These are phyloP conservation scores for Geoglossum glabrum DNA, from an alignment of 495 filamentous ascomycete genomes.

Conservation along the genomic window DNA sequence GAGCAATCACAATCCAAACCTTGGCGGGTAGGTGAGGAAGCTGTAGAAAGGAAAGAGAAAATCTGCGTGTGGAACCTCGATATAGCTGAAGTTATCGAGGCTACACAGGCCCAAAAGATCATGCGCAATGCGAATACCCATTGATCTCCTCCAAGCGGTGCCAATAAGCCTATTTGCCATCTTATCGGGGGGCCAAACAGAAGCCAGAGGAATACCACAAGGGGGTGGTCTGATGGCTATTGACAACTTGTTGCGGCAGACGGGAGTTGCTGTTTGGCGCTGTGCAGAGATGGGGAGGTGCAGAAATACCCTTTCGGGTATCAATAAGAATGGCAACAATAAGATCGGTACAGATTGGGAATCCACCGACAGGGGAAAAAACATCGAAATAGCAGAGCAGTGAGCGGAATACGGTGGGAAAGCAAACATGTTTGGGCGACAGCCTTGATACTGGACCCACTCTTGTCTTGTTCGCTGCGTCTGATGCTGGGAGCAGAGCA, in stretches of 20 bases:
- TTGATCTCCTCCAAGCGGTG: neutral
- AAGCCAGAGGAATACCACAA: neutral
- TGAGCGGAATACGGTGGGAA: neutral
- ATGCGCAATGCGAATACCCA: neutral
- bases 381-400: neutral
- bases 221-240: neutral
- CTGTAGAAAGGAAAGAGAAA: neutral
- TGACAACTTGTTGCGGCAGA: neutral
- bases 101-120: neutral
- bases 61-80: neutral
- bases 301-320: neutral
- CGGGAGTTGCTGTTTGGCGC: neutral
- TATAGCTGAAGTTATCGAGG: neutral
- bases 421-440: neutral
- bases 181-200: neutral
- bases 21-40: neutral
- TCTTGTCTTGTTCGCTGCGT: no score
- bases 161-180: neutral
- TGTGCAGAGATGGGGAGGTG: neutral
- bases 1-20: neutral
- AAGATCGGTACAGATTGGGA: neutral
- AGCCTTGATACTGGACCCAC: no score
- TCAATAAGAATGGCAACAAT: neutral
- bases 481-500: no score
- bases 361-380: neutral